phyloP scores from a whole-genome alignment of 768 basidiomycete genomes.

The Trametes sanguinea region DNA sequence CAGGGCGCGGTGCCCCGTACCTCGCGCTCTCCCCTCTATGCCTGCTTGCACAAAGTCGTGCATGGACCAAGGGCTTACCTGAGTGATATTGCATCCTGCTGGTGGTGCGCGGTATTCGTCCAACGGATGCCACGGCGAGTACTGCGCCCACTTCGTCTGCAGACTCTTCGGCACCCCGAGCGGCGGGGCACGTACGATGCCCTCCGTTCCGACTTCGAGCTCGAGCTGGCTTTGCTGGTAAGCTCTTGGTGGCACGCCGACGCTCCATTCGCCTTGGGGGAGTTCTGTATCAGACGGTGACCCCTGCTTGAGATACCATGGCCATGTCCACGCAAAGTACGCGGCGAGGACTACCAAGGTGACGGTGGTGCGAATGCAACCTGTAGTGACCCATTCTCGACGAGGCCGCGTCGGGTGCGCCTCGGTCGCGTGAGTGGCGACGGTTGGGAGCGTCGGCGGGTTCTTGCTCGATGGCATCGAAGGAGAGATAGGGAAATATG shows the following conservation, averaged over 20 bases:
- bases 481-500: not conserved
- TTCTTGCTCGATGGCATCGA: conserved; percentile 19
- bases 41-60: not conserved
- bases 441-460: conserved; percentile 7
- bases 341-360: conserved; percentile 12
- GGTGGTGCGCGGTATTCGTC: conserved; percentile 50
- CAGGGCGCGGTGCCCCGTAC: not conserved
- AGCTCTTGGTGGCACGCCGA: not conserved
- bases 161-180: conserved; percentile 16
- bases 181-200: conserved; percentile 16
- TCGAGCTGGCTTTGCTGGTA: not conserved
- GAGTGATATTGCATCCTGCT: conserved; percentile 51
- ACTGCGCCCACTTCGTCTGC: conserved; percentile 51
- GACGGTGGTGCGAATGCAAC: conserved; percentile 18
- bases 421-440: not conserved
- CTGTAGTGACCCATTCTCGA: conserved; percentile 12
- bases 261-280: not conserved
- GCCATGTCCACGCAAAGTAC: conserved; percentile 16
- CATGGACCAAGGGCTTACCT: conserved; percentile 40
- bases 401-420: not conserved
- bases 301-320: conserved; percentile 6
- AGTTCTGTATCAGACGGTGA: not conserved
- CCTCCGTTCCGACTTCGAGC: not conserved
- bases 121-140: conserved; percentile 59
- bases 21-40: too few relatives aligned